Percentiles rank a stretch among this genome's conserved stretches.
phyloP scores from a whole-genome alignment of 768 basidiomycete species.

The Cyathus striatus region DNA sequence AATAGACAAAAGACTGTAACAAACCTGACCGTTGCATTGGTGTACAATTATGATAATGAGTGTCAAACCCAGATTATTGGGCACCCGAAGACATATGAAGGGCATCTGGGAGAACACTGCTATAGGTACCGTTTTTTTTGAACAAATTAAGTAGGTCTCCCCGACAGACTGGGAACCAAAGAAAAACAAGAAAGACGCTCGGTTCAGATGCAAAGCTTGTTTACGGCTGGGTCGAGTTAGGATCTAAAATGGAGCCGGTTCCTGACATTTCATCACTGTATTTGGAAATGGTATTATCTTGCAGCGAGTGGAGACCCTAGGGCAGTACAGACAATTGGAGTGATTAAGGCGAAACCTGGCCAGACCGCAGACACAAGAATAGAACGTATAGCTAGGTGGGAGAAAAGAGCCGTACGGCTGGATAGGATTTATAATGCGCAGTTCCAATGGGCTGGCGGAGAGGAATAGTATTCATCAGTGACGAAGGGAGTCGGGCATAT shows the following conservation, averaged over 20 bases:
- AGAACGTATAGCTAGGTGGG: neutral
- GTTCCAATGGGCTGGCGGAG: neutral
- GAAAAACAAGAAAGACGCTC: slow-evolving; percentile 3
- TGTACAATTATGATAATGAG: neutral
- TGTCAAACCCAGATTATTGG: neutral
- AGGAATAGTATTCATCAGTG: neutral
- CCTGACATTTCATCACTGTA: neutral
- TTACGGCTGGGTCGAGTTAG: neutral
- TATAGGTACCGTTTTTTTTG: neutral
- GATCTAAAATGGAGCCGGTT: slow-evolving; percentile 4
- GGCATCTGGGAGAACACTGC: neutral
- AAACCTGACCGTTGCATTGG: too few species aligned
- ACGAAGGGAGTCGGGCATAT: too few species aligned
- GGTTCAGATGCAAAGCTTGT: slow-evolving; percentile 3
- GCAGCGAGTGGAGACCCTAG: neutral
- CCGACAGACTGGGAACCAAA: neutral
- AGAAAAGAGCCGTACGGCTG: neutral
- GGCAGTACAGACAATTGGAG: slow-evolving; percentile 3
- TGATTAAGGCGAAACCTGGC: slow-evolving; percentile 4
- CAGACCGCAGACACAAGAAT: neutral
- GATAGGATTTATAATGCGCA: slow-evolving; percentile 1
- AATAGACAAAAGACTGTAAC: neutral
- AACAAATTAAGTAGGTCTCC: neutral
- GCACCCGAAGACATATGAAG: neutral
- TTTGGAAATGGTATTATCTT: neutral